Evolutionary conservation across 305 asterid species (phyloP).

Genomic region (Fraxinus latifolia): DNA sequence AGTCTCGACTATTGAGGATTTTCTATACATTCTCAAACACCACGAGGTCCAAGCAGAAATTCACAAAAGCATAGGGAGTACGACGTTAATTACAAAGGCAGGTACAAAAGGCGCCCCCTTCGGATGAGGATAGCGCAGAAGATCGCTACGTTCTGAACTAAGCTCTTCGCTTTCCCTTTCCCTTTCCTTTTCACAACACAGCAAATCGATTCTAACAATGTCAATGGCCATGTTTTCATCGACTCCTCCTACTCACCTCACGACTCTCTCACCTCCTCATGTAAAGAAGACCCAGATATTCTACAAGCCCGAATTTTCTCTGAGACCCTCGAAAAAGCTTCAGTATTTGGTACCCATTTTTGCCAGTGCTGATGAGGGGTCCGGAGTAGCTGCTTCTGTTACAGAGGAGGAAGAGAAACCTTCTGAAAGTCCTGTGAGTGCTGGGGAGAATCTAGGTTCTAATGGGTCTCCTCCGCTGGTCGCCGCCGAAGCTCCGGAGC

Average conservation of each 20-base stretch:
- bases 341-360: slow-evolving; percentile 27
- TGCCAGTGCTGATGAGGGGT: slow-evolving; percentile 47
- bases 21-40: background rate
- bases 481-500: background rate
- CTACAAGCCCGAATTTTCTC: slow-evolving; percentile 32
- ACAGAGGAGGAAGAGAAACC: slow-evolving; percentile 38
- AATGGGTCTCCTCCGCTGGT: slow-evolving; percentile 48
- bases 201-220: slow-evolving; percentile 26
- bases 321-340: slow-evolving; percentile 32
- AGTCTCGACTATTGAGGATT: background rate
- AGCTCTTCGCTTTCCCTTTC: background rate
- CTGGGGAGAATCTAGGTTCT: slow-evolving; percentile 35
- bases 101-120: slow-evolving; percentile 1
- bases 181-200: background rate
- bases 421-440: slow-evolving; percentile 23
- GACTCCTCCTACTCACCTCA: slow-evolving; percentile 46
- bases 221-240: slow-evolving; percentile 64
- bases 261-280: slow-evolving; percentile 35
- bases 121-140: slow-evolving; percentile 41
- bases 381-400: slow-evolving; percentile 37
- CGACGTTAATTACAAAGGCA: background rate
- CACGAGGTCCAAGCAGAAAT: background rate
- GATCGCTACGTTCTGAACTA: slow-evolving; percentile 20
- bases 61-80: background rate
- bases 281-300: slow-evolving; percentile 26